These are phyloP conservation scores for Ormosia semicastrata DNA, from an alignment of 306 rosid species.

Conservation along the genomic window DNA sequence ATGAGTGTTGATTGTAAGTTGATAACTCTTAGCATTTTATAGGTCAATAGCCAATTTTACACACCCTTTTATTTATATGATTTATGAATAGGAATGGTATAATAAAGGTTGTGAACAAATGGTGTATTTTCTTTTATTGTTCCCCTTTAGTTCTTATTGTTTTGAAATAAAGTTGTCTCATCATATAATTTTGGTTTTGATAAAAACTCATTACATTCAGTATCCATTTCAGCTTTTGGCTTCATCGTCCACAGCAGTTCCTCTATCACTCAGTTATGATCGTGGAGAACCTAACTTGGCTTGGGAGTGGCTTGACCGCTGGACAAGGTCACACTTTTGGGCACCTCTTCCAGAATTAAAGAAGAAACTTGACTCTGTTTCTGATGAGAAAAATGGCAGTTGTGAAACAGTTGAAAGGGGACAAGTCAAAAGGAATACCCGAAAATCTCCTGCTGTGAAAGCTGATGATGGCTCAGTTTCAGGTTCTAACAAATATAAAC, in stretches of 20 bases:
- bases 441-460: slow-evolving; percentile 36
- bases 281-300: slow-evolving; percentile 37
- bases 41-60: background rate
- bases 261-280: slow-evolving; percentile 37
- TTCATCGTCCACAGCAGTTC: slow-evolving; percentile 37
- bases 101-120: background rate
- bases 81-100: slow-evolving; percentile 10
- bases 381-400: slow-evolving; percentile 27
- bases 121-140: background rate
- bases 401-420: slow-evolving; percentile 33
- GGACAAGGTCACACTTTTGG: slow-evolving; percentile 57
- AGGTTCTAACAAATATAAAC: slow-evolving; percentile 38
- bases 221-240: slow-evolving; percentile 50
- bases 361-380: slow-evolving; percentile 15
- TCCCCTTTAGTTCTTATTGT: background rate
- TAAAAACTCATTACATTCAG: slow-evolving; percentile 4
- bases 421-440: slow-evolving; percentile 37
- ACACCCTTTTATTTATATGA: background rate
- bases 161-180: slow-evolving; percentile 15
- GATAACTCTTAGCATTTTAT: background rate
- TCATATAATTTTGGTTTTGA: background rate
- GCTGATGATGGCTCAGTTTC: slow-evolving; percentile 24
- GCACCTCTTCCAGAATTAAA: slow-evolving; percentile 35
- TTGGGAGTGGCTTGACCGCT: slow-evolving; percentile 52
- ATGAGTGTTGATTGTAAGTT: background rate